phyloP scores from a whole-genome alignment of 2,329 filamentous ascomycete species.

The Colletotrichum eremochloae region DNA sequence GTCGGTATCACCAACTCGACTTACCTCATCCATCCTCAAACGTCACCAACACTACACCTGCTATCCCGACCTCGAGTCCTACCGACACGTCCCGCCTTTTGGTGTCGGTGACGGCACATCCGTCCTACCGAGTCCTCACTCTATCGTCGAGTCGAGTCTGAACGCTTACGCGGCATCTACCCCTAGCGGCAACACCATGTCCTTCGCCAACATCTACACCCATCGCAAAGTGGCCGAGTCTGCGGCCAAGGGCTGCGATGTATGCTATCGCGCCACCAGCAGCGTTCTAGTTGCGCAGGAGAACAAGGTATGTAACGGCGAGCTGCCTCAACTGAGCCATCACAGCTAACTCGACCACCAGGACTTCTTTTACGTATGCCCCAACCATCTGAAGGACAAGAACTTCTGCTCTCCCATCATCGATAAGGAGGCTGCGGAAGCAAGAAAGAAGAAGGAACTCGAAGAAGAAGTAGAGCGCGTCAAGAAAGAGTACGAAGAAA shows the following conservation, averaged over 20 bases:
- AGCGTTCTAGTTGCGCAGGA: slow-evolving; percentile 91
- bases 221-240: slow-evolving; percentile 88
- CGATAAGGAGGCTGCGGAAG: slow-evolving; percentile 75
- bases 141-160: neutral
- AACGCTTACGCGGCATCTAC: neutral
- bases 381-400: slow-evolving; percentile 83
- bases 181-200: slow-evolving; percentile 53
- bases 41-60: neutral
- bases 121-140: neutral
- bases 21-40: neutral
- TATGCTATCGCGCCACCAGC: slow-evolving; percentile 90
- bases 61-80: neutral
- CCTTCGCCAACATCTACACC: slow-evolving; percentile 84
- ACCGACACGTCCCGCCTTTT: neutral
- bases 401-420: slow-evolving; percentile 84
- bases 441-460: slow-evolving; percentile 74
- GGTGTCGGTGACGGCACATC: neutral
- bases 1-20: neutral
- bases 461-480: slow-evolving; percentile 74
- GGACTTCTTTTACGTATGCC: slow-evolving; percentile 95
- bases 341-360: slow-evolving; percentile 43
- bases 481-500: slow-evolving; percentile 84
- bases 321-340: neutral
- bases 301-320: slow-evolving; percentile 74
- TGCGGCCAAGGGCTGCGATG: slow-evolving; percentile 86